phyloP scores from a whole-genome alignment of 768 basidiomycete genomes.

The Amanita rubescens region DNA sequence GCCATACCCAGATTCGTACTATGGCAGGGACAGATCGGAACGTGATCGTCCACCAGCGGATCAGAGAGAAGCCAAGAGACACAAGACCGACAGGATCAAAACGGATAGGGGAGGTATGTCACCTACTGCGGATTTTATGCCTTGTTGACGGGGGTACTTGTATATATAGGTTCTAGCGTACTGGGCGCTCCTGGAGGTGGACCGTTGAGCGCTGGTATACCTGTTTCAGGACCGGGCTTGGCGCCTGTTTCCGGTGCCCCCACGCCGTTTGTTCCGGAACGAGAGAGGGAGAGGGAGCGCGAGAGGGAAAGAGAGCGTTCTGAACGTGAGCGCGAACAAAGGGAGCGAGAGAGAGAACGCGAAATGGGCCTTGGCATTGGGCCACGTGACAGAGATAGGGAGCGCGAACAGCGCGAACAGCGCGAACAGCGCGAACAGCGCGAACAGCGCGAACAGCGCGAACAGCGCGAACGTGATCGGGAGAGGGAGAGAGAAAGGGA shows the following conservation, averaged over 20 bases:
- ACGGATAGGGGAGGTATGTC: slow-evolving; percentile 27
- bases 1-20: neutral
- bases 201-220: slow-evolving; percentile 4
- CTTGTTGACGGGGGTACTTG: neutral
- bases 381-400: slow-evolving; percentile 6
- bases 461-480: slow-evolving; percentile 5
- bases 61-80: slow-evolving; percentile 53
- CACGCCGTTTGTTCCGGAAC: slow-evolving; percentile 2
- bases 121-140: too few relatives aligned
- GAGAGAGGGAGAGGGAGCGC: slow-evolving; percentile 3
- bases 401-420: slow-evolving; percentile 7
- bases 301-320: slow-evolving; percentile 1
- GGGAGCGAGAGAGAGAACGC: slow-evolving; percentile 5
- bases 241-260: neutral
- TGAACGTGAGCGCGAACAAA: neutral
- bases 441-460: slow-evolving; percentile 6
- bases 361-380: neutral
- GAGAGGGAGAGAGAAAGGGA: neutral
- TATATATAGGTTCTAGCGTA: neutral
- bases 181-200: slow-evolving; percentile 28
- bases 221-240: slow-evolving; percentile 3
- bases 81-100: slow-evolving; percentile 40
- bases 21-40: slow-evolving; percentile 18
- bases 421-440: slow-evolving; percentile 7
- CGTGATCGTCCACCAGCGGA: slow-evolving; percentile 33